These are phyloP conservation scores for Penicillium olsonii DNA, from an alignment of 2,329 filamentous ascomycete species.

Conservation along the genomic window DNA sequence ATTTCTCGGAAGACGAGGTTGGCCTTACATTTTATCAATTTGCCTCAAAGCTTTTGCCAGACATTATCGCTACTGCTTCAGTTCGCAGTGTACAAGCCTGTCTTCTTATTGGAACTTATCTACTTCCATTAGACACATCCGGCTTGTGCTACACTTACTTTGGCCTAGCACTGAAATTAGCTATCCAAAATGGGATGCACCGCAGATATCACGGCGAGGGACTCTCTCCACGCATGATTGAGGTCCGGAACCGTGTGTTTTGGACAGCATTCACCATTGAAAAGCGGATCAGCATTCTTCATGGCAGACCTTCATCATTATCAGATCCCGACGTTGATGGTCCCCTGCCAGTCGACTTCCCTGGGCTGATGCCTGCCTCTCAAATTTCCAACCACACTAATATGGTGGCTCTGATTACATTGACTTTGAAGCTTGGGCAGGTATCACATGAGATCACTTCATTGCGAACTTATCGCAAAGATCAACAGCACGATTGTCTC, in stretches of 20 bases:
- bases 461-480: conserved; percentile 41
- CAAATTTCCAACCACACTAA: conserved; percentile 49
- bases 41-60: conserved; percentile 56
- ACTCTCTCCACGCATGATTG: conserved; percentile 51
- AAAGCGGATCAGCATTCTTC: conserved; percentile 58
- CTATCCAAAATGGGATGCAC: conserved; percentile 64
- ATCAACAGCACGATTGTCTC: conserved; percentile 43
- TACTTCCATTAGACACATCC: conserved; percentile 58
- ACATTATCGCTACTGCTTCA: conserved; percentile 59
- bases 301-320: conserved; percentile 58
- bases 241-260: conserved; percentile 58
- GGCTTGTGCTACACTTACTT: conserved; percentile 61
- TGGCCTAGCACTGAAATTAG: conserved; percentile 57
- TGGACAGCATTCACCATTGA: conserved; percentile 61
- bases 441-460: conserved; percentile 44
- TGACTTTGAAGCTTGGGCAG: conserved; percentile 44
- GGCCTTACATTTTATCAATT: conserved; percentile 60
- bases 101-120: conserved; percentile 58
- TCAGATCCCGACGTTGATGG: conserved; percentile 56
- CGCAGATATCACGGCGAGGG: conserved; percentile 52
- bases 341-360: conserved; percentile 52
- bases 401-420: conserved; percentile 50
- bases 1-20: conserved; percentile 54
- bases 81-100: conserved; percentile 61
- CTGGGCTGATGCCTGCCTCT: conserved; percentile 44